Conservation (phyloP, 352 stramenopile species). For the Phytophthora fragariae region DNA sequence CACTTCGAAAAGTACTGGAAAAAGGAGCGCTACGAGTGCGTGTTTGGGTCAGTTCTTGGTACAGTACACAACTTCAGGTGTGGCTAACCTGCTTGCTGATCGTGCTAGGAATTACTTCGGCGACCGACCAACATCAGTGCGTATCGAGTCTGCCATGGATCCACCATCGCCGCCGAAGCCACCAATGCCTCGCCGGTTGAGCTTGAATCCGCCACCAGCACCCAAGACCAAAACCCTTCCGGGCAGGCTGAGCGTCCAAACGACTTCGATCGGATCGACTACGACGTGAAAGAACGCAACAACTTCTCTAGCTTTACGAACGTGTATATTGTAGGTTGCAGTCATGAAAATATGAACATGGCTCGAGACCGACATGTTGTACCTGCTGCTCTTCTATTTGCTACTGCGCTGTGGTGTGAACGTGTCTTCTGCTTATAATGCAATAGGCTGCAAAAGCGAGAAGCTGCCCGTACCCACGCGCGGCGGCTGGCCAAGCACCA, state of each 20-base stretch:
- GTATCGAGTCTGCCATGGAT: background rate
- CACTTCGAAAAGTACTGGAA: conserved; percentile 89
- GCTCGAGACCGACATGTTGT: conserved; percentile 29
- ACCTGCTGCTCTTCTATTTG: conserved; percentile 38
- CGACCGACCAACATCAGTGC: conserved; percentile 31
- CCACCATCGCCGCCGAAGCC: conserved; percentile 25
- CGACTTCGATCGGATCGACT: conserved; percentile 1
- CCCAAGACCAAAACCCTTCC: conserved; percentile 43
- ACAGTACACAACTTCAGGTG: background rate
- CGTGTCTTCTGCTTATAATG: conserved; percentile 59
- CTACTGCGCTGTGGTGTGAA: conserved; percentile 15
- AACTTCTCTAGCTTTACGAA: conserved; percentile 32
- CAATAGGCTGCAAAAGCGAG: conserved; percentile 91
- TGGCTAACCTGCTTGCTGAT: background rate
- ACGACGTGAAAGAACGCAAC: conserved; percentile 4
- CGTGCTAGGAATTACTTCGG: conserved; percentile 63
- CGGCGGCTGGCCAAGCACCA: conserved; percentile 96
- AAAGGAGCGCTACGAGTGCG: conserved; percentile 72
- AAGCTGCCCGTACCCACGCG: conserved; percentile 97
- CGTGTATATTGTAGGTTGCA: conserved; percentile 43
- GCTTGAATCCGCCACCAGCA: conserved; percentile 51
- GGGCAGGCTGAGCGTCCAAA: conserved; percentile 55
- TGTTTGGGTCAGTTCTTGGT: conserved; percentile 2
- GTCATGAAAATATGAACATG: conserved; percentile 48
- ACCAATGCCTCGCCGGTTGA: conserved; percentile 44